Evolutionary conservation across 345 rosid genomes (phyloP).

Genomic region (Eucalyptus pauciflora): DNA sequence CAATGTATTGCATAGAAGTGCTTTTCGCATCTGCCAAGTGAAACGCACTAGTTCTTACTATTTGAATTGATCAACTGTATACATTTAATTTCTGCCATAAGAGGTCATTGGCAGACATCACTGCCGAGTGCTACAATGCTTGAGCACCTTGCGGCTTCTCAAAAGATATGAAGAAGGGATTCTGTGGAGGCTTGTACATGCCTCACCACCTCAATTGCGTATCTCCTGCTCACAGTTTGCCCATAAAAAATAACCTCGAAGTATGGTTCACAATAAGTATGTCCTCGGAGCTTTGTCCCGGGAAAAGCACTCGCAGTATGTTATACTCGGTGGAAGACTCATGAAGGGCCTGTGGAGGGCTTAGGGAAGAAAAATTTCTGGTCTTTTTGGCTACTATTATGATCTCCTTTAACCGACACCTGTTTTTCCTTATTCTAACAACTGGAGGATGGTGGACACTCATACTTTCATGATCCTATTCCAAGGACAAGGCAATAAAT

Average conservation of each 20-base stretch:
- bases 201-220: not conserved
- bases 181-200: not conserved
- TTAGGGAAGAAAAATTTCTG: not conserved
- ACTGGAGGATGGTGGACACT: not conserved
- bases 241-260: not conserved
- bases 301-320: not conserved
- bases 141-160: not conserved
- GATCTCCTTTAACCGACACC: not conserved
- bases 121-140: too few relatives aligned
- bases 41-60: not conserved
- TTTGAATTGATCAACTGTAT: not conserved
- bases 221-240: not conserved
- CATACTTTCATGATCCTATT: not conserved
- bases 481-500: not conserved
- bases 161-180: not conserved
- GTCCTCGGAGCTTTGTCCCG: not conserved
- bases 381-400: not conserved
- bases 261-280: not conserved
- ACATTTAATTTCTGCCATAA: not conserved
- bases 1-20: not conserved
- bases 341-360: not conserved
- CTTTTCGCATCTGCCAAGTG: not conserved
- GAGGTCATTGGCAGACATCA: too few relatives aligned
- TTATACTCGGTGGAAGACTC: not conserved
- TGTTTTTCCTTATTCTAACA: not conserved